Percentiles rank a stretch among this genome's conserved stretches.
These are phyloP conservation scores for Candida pseudoviswanathii DNA, from an alignment of 1,139 yeast genomes.

Conservation along the genomic window DNA sequence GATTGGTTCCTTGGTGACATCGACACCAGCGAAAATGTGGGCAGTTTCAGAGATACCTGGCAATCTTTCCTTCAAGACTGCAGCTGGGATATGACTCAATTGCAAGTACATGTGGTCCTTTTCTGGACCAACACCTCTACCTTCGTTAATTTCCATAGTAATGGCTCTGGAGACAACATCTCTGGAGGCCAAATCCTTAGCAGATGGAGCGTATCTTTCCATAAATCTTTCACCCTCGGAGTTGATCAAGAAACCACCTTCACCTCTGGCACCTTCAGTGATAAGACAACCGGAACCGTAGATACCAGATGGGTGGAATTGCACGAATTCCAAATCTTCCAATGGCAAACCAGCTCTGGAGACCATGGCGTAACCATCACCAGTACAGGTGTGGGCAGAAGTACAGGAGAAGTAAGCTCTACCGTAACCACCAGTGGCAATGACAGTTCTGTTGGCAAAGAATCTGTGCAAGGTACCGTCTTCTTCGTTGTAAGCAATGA, in stretches of 20 bases:
- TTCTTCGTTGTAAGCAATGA: constrained; percentile 96
- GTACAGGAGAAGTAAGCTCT: constrained; percentile 99
- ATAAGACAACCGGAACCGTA: constrained; percentile 98
- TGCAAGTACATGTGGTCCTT: constrained; percentile 96
- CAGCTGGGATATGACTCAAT: constrained; percentile 90
- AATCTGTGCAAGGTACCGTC: constrained; percentile 98
- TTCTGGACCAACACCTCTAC: constrained; percentile 97
- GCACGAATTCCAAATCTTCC: constrained; percentile 96
- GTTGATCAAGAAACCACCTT: constrained; percentile 96
- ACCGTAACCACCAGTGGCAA: constrained; percentile 99
- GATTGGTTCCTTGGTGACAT: constrained; percentile 98
- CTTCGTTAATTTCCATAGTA: constrained; percentile 97
- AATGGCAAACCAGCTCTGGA: constrained; percentile 97
- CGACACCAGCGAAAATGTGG: constrained; percentile 97
- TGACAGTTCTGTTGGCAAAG: constrained; percentile 93
- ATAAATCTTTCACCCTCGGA: constrained; percentile 98
- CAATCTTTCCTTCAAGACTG: constrained; percentile 90
- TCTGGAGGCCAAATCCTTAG: constrained; percentile 97
- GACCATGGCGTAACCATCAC: constrained; percentile 99
- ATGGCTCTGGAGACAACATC: constrained; percentile 98
- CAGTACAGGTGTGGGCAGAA: constrained; percentile 99
- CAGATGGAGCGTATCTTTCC: constrained; percentile 99
- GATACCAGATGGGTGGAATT: constrained; percentile 99
- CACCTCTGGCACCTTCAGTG: constrained; percentile 99
- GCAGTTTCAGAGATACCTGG: constrained; percentile 99